Base-by-base conservation (phyloP, 2,329 filamentous ascomycete genomes). In the Sporothrix protearum region DNA sequence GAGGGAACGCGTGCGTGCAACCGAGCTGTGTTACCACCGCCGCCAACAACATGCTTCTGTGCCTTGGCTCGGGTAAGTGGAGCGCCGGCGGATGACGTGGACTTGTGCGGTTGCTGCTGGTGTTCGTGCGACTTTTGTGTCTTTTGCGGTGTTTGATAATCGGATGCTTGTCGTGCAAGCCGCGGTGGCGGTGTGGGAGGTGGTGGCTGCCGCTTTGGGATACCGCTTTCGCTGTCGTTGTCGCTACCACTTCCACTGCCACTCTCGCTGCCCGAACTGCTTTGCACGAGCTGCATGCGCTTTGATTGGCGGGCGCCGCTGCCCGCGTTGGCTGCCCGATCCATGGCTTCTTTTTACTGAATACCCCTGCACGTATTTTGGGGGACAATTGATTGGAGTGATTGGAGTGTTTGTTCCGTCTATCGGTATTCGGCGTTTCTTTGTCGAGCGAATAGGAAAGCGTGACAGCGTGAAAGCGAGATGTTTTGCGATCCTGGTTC, bases 1-100 rank as follows among this genome's bases (percentile, higher is more conserved):
- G 85, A 86, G 25, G 85, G 82, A 16, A 84, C 84, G 74, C 86
- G 84, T 72, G 82, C 82, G 78, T 87, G 85, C 71, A 86, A 76
- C 64, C 86, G 83, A 59, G 81, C 73, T 25, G 73, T 81, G 73
- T 77, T 78, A 70, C 73, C 71, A 30, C 76, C 78, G 64, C 80
- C 81, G 74, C 82, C 82, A 73, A 83, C 83, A 70, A 84, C 77
- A 76, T 84, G 82, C 76, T 83, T 85, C 75, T 81, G 79, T 68
- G 76, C 72, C 76, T 78, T 80, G 39, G 79, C 77, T 39, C 79
- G 77, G 74, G 78, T 69, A 78, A 76, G 70, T 76, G 76, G 61
- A 76, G 77, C 70, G 76, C 76, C 71, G 80, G 79, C 73, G 78
- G 80, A 25, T 22, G 71, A 51, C n/a, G 70, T 39, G 22, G 71